phyloP scores from a whole-genome alignment of 2,329 filamentous ascomycete genomes.

The Monosporascus sp. region DNA sequence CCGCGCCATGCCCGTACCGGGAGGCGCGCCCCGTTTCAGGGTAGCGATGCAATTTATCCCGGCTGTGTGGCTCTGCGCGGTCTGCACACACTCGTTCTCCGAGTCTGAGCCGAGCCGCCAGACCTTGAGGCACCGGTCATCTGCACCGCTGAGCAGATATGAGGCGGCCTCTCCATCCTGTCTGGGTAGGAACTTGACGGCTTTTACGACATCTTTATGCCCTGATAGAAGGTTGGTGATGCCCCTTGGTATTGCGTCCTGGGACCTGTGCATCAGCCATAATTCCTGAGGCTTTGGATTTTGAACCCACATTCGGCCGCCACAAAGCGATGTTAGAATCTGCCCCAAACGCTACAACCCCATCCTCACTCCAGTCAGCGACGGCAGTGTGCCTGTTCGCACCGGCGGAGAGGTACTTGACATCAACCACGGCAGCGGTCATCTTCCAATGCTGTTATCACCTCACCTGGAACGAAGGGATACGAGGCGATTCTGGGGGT shows the following conservation, averaged over 20 bases:
- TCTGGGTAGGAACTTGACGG: constrained; percentile 67
- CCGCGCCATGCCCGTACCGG: not conserved
- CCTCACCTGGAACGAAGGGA: too few species aligned
- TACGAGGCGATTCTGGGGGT: not conserved
- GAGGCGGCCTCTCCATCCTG: constrained; percentile 39
- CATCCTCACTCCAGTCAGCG: constrained; percentile 77
- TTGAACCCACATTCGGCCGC: constrained; percentile 63
- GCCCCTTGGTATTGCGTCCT: constrained; percentile 43
- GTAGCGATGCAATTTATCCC: constrained; percentile 67
- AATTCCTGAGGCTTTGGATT: not conserved
- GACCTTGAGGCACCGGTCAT: constrained; percentile 71
- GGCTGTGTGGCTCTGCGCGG: constrained; percentile 61
- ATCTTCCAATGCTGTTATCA: constrained; percentile 7
- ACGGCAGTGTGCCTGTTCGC: constrained; percentile 86
- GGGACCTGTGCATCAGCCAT: constrained; percentile 3
- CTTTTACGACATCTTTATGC: constrained; percentile 77
- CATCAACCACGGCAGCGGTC: constrained; percentile 24
- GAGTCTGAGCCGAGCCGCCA: constrained; percentile 46
- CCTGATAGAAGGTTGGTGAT: constrained; percentile 65
- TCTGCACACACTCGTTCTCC: constrained; percentile 39
- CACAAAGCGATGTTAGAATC: constrained; percentile 87
- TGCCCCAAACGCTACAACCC: constrained; percentile 80
- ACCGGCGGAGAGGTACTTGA: constrained; percentile 65
- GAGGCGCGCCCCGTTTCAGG: constrained; percentile 25
- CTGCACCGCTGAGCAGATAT: constrained; percentile 71